Evolutionary conservation across 2,329 filamentous ascomycete species (phyloP), one percentile per base, ranked within the genome.

Genomic region (Macrophomina pseudophaseolina): DNA sequence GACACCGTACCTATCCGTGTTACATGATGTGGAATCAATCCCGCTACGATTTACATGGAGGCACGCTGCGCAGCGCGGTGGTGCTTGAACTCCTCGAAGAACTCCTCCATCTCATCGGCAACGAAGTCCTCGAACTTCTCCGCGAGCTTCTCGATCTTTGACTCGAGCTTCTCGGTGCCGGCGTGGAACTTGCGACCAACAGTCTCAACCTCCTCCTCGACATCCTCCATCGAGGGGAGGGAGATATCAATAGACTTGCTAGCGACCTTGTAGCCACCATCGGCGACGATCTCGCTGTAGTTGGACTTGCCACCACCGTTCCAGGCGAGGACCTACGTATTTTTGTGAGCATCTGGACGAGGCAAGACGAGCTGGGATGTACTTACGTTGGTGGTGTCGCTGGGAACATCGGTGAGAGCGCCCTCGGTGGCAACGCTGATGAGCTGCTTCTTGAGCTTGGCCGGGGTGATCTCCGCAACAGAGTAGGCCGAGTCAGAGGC

Each of bases 281-380:
- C 84, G 73, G 88, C 82, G 70, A 97, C 81, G 75, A 97, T 97
- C 74, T 91, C 85, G 69, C 87, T 87, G 88, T 92, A 97, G 90
- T 99, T 97, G 84, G 87, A 89, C 78, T 88, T 91, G 76, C 95
- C 95, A 83, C 93, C 96, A 79, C 96, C 95, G 88, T 99, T 99
- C 94, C 94, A 99, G 80, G 94, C 94, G 70, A 99, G 93, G 77
- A 97, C 86, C 83, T 85, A 71, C 5, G 67, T 67, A 33, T 1
- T 16, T 23, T 42, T 28, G 51, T 70, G 78, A 74, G 79, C 73
- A 65, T 65, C 49, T 3, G 8, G 5, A 46, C 53, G 28, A 48
- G 35, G 28, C 9, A n/a, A 40, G 14, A 35, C 18, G 18, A 46
- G n/a, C 18, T 4, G 40, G 7, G 16, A 4, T 64, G 44, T 53